phyloP scores from a whole-genome alignment of 2,329 filamentous ascomycete species.

The Trichophyton rubrum region DNA sequence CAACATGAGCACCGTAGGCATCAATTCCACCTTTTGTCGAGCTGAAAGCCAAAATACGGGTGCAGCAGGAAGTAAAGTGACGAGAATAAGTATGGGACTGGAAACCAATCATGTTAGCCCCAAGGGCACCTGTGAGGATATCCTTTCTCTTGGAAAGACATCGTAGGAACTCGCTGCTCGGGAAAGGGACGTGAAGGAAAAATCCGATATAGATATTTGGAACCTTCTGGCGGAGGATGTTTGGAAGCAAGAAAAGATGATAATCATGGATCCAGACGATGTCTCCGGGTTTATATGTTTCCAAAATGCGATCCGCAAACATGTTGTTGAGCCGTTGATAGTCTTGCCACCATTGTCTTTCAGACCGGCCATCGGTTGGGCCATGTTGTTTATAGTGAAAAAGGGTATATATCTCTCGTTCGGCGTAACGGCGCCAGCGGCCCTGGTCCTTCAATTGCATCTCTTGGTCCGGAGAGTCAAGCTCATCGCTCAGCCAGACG shows the following conservation, averaged over 20 bases:
- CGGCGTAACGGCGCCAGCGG: slow-evolving; percentile 80
- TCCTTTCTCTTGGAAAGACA: slow-evolving; percentile 83
- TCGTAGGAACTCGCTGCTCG: slow-evolving; percentile 87
- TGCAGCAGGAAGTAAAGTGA: slow-evolving; percentile 90
- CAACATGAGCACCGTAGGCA: slow-evolving; percentile 75
- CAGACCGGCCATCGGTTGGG: slow-evolving; percentile 69
- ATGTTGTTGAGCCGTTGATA: slow-evolving; percentile 88
- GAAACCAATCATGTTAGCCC: slow-evolving; percentile 86
- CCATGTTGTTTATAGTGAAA: slow-evolving; percentile 96
- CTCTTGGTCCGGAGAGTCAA: slow-evolving; percentile 54
- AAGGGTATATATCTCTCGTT: slow-evolving; percentile 81
- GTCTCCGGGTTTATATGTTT: slow-evolving; percentile 84
- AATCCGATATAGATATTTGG: slow-evolving; percentile 90
- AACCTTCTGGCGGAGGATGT: slow-evolving; percentile 70
- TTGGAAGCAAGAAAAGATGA: slow-evolving; percentile 79
- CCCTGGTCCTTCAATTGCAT: slow-evolving; percentile 68
- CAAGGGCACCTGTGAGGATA: slow-evolving; percentile 75
- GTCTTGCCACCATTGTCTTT: slow-evolving; percentile 77
- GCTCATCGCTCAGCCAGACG: slow-evolving; percentile 76
- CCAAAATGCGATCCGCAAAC: slow-evolving; percentile 78
- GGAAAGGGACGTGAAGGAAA: slow-evolving; percentile 88
- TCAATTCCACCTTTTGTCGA: slow-evolving; percentile 77
- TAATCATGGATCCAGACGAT: slow-evolving; percentile 91
- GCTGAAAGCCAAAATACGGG: slow-evolving; percentile 77
- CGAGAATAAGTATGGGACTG: slow-evolving; percentile 92